phyloP scores from a whole-genome alignment of 2,329 filamentous ascomycete genomes.

The Botrytis porri region DNA sequence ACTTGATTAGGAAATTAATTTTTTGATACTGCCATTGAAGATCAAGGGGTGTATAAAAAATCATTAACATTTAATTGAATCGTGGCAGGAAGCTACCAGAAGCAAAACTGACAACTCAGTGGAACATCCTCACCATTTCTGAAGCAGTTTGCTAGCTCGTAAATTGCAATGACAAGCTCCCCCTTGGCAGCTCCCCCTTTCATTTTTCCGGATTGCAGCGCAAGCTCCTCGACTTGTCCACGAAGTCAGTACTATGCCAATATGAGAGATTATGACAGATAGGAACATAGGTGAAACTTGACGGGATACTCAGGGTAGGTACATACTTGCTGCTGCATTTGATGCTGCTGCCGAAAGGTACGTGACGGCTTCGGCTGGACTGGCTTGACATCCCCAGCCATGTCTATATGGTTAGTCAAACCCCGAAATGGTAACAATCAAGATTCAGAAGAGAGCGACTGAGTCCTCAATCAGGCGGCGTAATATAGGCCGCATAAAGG shows the following conservation, averaged over 20 bases:
- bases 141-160: constrained; percentile 90
- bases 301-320: neutral
- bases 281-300: neutral
- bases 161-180: constrained; percentile 93
- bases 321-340: constrained; percentile 68
- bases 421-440: constrained; percentile 5
- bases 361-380: constrained; percentile 70
- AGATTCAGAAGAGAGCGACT: neutral
- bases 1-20: constrained; percentile 8
- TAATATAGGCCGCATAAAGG: constrained; percentile 22
- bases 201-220: constrained; percentile 81
- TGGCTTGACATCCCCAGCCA: constrained; percentile 81
- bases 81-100: constrained; percentile 17
- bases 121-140: constrained; percentile 60
- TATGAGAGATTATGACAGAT: constrained; percentile 1
- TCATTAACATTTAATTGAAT: constrained; percentile 1
- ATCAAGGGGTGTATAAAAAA: neutral
- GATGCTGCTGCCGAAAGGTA: constrained; percentile 87
- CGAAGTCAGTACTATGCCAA: constrained; percentile 18
- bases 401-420: constrained; percentile 54
- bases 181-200: constrained; percentile 94
- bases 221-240: constrained; percentile 66
- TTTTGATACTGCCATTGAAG: neutral
- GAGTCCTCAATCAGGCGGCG: constrained; percentile 14
- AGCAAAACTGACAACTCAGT: constrained; percentile 15